These are phyloP conservation scores for Alternaria brassicae DNA, from an alignment of 2,329 filamentous ascomycete genomes.

Conservation along the genomic window DNA sequence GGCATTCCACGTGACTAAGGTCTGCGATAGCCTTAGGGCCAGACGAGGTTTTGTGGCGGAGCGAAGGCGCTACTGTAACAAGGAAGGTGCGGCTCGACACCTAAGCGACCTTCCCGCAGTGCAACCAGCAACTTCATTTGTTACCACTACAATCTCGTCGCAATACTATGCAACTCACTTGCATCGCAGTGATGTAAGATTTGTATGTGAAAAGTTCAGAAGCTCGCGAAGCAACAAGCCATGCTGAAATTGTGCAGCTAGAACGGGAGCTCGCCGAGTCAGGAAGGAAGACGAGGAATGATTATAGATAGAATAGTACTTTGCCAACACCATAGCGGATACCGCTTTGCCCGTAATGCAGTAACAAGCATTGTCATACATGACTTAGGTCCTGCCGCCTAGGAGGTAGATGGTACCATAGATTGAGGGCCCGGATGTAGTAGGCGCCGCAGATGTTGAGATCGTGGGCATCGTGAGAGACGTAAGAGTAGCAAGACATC, in stretches of 20 bases:
- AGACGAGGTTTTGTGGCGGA: not conserved
- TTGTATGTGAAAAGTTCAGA: not conserved
- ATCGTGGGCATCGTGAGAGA: not conserved
- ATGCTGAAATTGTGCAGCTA: too few species aligned
- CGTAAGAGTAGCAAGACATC: not conserved
- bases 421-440: not conserved
- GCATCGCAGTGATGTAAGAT: not conserved
- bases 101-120: too few species aligned
- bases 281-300: too few species aligned
- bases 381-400: not conserved
- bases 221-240: too few species aligned
- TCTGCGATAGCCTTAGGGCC: too few species aligned
- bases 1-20: too few species aligned
- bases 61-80: not conserved
- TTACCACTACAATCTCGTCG: not conserved
- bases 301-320: too few species aligned
- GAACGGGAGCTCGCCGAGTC: too few species aligned
- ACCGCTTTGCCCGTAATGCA: not conserved
- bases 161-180: not conserved
- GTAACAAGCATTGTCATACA: not conserved
- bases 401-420: not conserved
- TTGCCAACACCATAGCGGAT: not conserved
- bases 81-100: not conserved
- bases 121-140: not conserved
- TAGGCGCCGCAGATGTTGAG: not conserved